These are phyloP conservation scores for Fagopyrum esculentum DNA, from an alignment of 148 eudicot genomes.

Conservation along the genomic window DNA sequence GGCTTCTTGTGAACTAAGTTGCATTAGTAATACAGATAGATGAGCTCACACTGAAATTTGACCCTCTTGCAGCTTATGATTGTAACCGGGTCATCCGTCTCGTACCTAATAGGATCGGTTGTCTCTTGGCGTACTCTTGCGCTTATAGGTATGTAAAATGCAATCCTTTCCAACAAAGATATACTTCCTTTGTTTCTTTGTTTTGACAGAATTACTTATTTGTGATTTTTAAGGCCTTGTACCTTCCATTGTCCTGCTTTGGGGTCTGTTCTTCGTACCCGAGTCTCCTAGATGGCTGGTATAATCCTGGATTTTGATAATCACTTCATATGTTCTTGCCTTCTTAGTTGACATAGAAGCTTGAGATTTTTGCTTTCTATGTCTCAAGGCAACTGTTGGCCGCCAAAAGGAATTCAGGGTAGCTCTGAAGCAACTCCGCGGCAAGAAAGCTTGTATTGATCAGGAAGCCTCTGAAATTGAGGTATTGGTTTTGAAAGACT, in stretches of 20 bases:
- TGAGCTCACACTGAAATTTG: not conserved
- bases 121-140: conserved; percentile 66
- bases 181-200: not conserved
- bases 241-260: conserved; percentile 51
- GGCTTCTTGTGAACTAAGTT: not conserved
- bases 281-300: conserved; percentile 97
- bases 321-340: not conserved
- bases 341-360: conserved; percentile 13
- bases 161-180: not conserved
- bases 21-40: not conserved
- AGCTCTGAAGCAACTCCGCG: conserved; percentile 49
- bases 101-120: conserved; percentile 49
- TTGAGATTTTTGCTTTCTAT: not conserved
- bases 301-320: conserved; percentile 13
- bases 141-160: conserved; percentile 34
- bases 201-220: not conserved
- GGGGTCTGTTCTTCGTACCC: conserved; percentile 65
- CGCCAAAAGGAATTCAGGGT: conserved; percentile 45
- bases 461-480: conserved; percentile 57
- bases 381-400: conserved; percentile 50
- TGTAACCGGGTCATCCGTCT: conserved; percentile 48
- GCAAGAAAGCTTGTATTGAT: conserved; percentile 50
- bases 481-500: conserved; percentile 18
- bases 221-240: conserved; percentile 34
- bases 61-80: conserved; percentile 63